Percentiles rank a stretch among this genome's conserved stretches.
Conservation (phyloP, 768 basidiomycete species). For the Mycena sanguinolenta region DNA sequence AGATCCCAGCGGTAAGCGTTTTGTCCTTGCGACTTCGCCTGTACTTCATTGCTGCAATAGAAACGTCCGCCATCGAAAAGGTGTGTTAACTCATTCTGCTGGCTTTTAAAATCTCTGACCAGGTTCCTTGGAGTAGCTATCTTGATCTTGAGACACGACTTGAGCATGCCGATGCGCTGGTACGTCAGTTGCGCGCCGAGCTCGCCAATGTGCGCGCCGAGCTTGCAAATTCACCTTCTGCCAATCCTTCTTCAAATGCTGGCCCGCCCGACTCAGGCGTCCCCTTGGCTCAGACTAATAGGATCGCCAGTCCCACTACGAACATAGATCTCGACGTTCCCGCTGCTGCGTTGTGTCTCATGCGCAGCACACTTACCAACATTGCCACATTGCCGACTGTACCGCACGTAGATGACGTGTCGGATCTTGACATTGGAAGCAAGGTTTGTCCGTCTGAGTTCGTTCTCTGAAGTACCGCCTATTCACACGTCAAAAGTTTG, state of each 20-base stretch:
- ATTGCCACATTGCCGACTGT: background rate
- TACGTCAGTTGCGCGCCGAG: constrained; percentile 3
- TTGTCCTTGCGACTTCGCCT: background rate
- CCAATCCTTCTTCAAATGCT: too few species aligned
- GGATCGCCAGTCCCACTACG: too few species aligned
- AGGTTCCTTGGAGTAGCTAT: background rate
- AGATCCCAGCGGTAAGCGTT: background rate
- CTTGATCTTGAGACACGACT: constrained; percentile 11
- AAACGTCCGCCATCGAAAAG: background rate
- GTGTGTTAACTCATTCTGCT: background rate
- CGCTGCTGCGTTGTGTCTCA: background rate
- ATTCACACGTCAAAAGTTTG: too few species aligned
- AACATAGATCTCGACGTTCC: background rate
- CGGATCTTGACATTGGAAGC: background rate
- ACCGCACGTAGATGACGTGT: background rate
- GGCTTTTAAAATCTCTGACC: background rate
- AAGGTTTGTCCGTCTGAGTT: background rate
- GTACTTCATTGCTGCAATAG: background rate
- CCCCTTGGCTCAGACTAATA: too few species aligned
- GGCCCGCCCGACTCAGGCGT: too few species aligned
- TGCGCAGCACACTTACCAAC: background rate
- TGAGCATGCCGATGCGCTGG: background rate
- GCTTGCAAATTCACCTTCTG: too few species aligned
- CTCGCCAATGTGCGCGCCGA: background rate
- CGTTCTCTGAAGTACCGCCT: too few species aligned